phyloP scores from a whole-genome alignment of 2,329 filamentous ascomycete species.

The Pseudocercospora pini-densiflorae region DNA sequence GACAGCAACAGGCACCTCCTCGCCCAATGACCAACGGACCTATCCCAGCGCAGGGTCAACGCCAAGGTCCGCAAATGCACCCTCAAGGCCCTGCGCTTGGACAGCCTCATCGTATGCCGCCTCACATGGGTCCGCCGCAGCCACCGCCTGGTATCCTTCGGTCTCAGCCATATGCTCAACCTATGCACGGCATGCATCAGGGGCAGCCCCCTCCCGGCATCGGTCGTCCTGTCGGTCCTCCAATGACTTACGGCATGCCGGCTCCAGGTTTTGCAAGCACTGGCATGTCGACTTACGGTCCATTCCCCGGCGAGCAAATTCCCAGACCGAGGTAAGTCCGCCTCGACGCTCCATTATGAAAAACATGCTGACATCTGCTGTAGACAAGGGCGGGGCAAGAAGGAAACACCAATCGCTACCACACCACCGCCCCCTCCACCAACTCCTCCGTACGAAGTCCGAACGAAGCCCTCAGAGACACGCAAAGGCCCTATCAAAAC shows the following conservation, averaged over 20 bases:
- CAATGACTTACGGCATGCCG: conserved; percentile 24
- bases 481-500: conserved; percentile 21
- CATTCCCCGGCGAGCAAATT: conserved; percentile 1
- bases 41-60: not conserved
- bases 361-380: conserved; percentile 9
- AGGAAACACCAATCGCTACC: conserved; percentile 19
- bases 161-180: conserved; percentile 27
- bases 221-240: conserved; percentile 22
- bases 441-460: conserved; percentile 29
- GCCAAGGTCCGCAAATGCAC: conserved; percentile 6
- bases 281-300: conserved; percentile 4
- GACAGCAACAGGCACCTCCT: conserved; percentile 4
- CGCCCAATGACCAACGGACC: not conserved
- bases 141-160: conserved; percentile 18
- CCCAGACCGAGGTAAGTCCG: conserved; percentile 7
- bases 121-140: conserved; percentile 13
- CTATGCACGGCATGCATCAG: conserved; percentile 16
- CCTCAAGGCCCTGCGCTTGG: not conserved
- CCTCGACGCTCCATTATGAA: not conserved
- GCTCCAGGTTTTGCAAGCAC: conserved; percentile 16
- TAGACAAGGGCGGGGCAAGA: conserved; percentile 23
- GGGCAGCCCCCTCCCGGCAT: conserved; percentile 18
- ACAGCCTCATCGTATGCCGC: conserved; percentile 13
- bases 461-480: conserved; percentile 24
- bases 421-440: conserved; percentile 28